Conservation (phyloP, 331 rosid species). For the Spiraea crenata region DNA sequence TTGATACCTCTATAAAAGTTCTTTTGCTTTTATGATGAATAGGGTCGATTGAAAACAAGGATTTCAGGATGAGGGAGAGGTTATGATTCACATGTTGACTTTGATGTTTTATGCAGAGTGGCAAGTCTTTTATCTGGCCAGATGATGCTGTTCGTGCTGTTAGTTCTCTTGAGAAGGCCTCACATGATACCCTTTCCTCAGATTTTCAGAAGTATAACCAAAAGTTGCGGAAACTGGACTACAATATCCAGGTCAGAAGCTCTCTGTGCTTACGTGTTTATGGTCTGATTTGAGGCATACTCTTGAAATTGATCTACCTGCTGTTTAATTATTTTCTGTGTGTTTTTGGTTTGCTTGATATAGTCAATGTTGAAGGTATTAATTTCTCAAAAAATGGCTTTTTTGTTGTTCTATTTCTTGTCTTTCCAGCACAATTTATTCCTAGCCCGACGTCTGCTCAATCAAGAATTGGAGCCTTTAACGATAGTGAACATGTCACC, state of each 20-base stretch:
- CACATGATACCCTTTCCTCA: slow-evolving; percentile 55
- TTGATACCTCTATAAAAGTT: background rate
- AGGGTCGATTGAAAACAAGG: background rate
- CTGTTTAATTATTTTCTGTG: background rate
- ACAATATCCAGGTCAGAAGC: slow-evolving; percentile 71
- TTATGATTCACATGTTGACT: slow-evolving; percentile 9
- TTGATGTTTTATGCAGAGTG: slow-evolving; percentile 40
- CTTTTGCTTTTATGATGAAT: background rate
- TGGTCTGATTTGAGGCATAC: background rate
- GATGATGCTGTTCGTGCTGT: slow-evolving; percentile 76
- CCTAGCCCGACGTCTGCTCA: slow-evolving; percentile 66
- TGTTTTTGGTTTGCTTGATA: background rate
- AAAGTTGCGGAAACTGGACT: slow-evolving; percentile 63
- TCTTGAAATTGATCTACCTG: background rate
- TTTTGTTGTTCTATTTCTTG: background rate
- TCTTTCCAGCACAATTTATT: slow-evolving; percentile 53
- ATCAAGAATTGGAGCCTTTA: slow-evolving; percentile 82
- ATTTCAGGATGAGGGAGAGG: slow-evolving; percentile 2
- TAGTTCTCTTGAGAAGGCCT: slow-evolving; percentile 77
- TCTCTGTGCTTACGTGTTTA: slow-evolving; percentile 6
- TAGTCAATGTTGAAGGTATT: slow-evolving; percentile 1
- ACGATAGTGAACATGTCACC: slow-evolving; percentile 85
- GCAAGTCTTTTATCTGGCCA: slow-evolving; percentile 75
- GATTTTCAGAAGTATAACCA: slow-evolving; percentile 90
- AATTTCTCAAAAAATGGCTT: background rate